Percentiles rank a stretch among this genome's conserved stretches.
Conservation (phyloP, 2,329 filamentous ascomycete species). For the Curvularia eragrostidis region DNA sequence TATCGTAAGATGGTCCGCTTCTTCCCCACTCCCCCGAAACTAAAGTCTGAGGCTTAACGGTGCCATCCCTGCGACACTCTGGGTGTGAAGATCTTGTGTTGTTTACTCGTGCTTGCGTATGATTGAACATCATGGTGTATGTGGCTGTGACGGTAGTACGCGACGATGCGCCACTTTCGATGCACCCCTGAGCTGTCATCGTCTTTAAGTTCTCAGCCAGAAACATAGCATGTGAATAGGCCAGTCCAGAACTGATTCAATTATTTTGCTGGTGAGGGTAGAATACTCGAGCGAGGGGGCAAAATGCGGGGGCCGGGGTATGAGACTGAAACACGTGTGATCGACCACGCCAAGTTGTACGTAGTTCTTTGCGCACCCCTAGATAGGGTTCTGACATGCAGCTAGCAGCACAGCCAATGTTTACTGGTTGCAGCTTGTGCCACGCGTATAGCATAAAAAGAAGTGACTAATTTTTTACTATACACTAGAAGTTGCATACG, state of each 20-base stretch:
- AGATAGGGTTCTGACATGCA: too few species aligned
- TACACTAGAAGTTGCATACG: neutral
- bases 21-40: neutral
- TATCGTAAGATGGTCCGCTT: conserved; percentile 18
- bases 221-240: neutral
- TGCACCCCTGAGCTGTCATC: neutral
- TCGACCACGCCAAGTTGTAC: neutral
- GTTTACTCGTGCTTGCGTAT: neutral
- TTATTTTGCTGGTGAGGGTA: neutral
- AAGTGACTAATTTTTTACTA: neutral
- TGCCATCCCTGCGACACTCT: neutral
- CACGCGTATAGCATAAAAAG: neutral
- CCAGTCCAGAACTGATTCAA: neutral
- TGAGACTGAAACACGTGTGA: conserved; percentile 1
- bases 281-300: neutral
- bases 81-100: conserved; percentile 1
- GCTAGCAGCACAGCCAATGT: neutral
- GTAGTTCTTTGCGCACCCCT: neutral
- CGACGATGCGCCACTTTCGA: neutral
- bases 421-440: neutral
- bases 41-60: neutral
- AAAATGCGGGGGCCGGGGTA: neutral
- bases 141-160: neutral
- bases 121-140: neutral
- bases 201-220: neutral